A percentile compares a stretch with the other conserved stretches of the same genome.
phyloP scores from a whole-genome alignment of 2,329 filamentous ascomycete species.

The Salinomyces thailandicus region DNA sequence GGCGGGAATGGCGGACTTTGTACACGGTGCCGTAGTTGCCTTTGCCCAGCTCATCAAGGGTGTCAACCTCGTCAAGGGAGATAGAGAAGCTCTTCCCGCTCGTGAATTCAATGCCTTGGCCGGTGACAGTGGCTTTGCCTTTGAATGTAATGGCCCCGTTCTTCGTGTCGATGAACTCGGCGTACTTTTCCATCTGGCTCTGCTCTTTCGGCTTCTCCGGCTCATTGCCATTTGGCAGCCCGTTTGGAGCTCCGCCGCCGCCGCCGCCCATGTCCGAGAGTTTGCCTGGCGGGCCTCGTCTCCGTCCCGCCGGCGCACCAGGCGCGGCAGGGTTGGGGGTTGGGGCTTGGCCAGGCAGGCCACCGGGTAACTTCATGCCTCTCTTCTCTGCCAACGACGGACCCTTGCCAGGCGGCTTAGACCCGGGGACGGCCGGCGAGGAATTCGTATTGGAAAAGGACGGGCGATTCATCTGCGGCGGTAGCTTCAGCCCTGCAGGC shows the following conservation, averaged over 20 bases:
- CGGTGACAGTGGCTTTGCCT: conserved; percentile 81
- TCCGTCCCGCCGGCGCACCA: conserved; percentile 21
- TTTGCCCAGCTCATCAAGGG: conserved; percentile 85
- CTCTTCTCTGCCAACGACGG: conserved; percentile 58
- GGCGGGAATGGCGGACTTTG: conserved; percentile 80
- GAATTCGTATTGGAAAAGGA: conserved; percentile 35
- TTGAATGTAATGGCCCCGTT: conserved; percentile 87
- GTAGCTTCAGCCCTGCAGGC: conserved; percentile 34
- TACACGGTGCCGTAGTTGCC: conserved; percentile 98
- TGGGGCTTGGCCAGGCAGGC: conserved; percentile 36
- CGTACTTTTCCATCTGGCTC: conserved; percentile 50
- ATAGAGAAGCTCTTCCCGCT: conserved; percentile 86
- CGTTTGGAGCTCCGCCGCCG: conserved; percentile 20
- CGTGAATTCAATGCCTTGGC: conserved; percentile 82
- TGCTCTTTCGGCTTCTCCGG: conserved; percentile 21
- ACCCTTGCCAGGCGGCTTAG: conserved; percentile 30
- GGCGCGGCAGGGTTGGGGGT: conserved; percentile 29
- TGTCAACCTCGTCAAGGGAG: conserved; percentile 90
- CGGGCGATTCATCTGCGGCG: conserved; percentile 29
- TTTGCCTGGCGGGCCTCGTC: conserved; percentile 32
- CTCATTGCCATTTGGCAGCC: conserved; percentile 14
- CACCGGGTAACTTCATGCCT: conserved; percentile 52
- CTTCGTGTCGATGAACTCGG: conserved; percentile 81
- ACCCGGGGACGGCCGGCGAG: conserved; percentile 37
- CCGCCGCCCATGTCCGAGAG: conserved; percentile 35